A percentile compares a stretch with the other conserved stretches of the same genome.
Conservation (phyloP, 2,329 filamentous ascomycete species). For the Pyrenochaeta sp. region DNA sequence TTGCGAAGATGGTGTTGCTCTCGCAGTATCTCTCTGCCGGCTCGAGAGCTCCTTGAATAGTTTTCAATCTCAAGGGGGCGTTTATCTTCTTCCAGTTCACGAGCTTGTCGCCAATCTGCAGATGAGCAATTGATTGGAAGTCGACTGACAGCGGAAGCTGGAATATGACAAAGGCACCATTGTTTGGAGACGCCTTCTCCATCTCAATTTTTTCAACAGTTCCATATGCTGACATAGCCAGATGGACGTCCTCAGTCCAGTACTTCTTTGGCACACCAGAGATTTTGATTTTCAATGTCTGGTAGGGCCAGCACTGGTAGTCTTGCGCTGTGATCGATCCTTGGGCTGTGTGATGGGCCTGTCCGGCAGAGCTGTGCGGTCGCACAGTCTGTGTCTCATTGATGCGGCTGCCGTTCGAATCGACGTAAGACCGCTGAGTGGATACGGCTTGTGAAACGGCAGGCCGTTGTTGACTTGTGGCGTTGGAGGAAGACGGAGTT, state of each 20-base stretch:
- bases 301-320: slow-evolving; percentile 20
- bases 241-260: slow-evolving; percentile 31
- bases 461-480: no score
- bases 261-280: slow-evolving; percentile 19
- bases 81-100: slow-evolving; percentile 12
- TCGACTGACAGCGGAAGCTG: slow-evolving; percentile 16
- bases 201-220: slow-evolving; percentile 41
- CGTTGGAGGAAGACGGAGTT: no score
- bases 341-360: slow-evolving; percentile 2
- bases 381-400: slow-evolving; percentile 22
- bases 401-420: slow-evolving; percentile 19
- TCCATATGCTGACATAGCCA: slow-evolving; percentile 31
- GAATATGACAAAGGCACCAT: slow-evolving; percentile 31
- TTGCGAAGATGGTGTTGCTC: slow-evolving; percentile 40
- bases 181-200: slow-evolving; percentile 6
- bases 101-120: slow-evolving; percentile 10
- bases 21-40: slow-evolving; percentile 32
- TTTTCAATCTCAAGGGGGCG: slow-evolving; percentile 6
- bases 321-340: slow-evolving; percentile 6
- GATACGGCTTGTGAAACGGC: slow-evolving; percentile 6
- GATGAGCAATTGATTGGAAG: no score
- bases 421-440: slow-evolving; percentile 12
- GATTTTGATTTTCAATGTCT: slow-evolving; percentile 30
- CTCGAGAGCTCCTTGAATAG: slow-evolving; percentile 31
- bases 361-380: background rate